These are phyloP conservation scores for Periconia sp. DNA, from an alignment of 2,329 filamentous ascomycete genomes.

Conservation along the genomic window DNA sequence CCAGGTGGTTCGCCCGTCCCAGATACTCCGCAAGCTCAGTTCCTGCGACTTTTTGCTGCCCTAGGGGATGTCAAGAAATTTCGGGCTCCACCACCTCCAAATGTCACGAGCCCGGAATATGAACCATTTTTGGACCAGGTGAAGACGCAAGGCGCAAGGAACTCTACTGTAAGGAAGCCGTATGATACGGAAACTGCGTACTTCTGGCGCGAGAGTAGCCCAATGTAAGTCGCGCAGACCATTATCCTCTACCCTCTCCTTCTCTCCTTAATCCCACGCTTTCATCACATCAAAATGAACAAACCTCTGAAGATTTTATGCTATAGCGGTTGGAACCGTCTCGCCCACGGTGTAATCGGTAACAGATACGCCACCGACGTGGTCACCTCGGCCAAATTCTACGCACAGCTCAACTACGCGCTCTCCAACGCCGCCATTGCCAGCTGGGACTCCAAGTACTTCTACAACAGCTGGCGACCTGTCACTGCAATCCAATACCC, in stretches of 20 bases:
- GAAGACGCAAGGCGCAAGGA: constrained; percentile 24
- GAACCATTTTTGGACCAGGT: constrained; percentile 21
- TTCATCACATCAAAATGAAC: neutral
- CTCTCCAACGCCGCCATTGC: constrained; percentile 32
- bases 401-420: constrained; percentile 30
- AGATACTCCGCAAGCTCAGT: constrained; percentile 29
- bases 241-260: neutral
- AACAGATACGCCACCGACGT: constrained; percentile 22
- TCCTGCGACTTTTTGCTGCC: constrained; percentile 23
- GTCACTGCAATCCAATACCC: constrained; percentile 22
- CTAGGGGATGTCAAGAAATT: constrained; percentile 25
- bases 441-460: constrained; percentile 25
- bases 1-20: constrained; percentile 22
- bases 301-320: too few relatives aligned
- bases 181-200: constrained; percentile 29
- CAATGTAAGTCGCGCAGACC: constrained; percentile 10
- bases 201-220: constrained; percentile 29
- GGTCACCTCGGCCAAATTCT: constrained; percentile 26
- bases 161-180: constrained; percentile 23
- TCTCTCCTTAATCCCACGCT: neutral
- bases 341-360: constrained; percentile 25
- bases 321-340: constrained; percentile 20
- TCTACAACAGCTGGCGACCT: constrained; percentile 28
- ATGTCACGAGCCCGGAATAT: constrained; percentile 18
- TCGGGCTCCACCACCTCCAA: constrained; percentile 21